Base-by-base conservation (phyloP, 371 early-diverging fungal species). In the Apophysomyces ossiformis region DNA sequence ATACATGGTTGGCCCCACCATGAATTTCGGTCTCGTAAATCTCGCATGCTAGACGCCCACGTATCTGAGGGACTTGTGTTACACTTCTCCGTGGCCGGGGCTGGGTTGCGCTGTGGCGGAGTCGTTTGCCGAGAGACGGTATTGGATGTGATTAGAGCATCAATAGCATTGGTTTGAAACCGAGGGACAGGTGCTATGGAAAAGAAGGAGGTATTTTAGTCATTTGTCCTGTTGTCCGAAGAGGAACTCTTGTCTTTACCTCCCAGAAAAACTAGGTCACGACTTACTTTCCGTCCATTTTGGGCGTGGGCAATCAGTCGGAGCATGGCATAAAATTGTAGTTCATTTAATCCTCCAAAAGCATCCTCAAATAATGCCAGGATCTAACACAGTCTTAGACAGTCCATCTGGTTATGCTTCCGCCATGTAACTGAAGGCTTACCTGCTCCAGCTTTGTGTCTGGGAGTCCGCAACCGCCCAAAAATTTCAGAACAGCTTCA, bases 241-340 rank as follows among this genome's bases (percentile, higher is more conserved):
- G 37, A 47, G 37, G 26, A 37, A 59, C 58, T 58, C 37, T 41
- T 60, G 35, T 54, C 45, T 26, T 61, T 72, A 81, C 82, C 78
- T 73, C 78, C 80, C 60, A 82, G 59, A 63, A 70, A 76, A 9
- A 82, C 75, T 54, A 82, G 63, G 54, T 79, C 80, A 38, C 68
- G 75, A 57, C 75, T 77, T 32, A 82, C 69, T 45, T 70, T 70
- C 15, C 83, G 76, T 36, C 83, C 83, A 70, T 78, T 78, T 66
- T 82, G 83, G 21, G 80, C 83, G 73, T 82, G 83, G 8, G 78
- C 78, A 66, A 79, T 74, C 13, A 82, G 64, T 45, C 83, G 68
- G 13, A 82, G 66, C 70, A 82, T 74, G 37, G 83, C 83, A 69
- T 78, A 79, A 46, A 82, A 79, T 50, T 79, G 80, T 36, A 65